Evolutionary conservation across 306 rosid genomes (phyloP).

Genomic region (Pachyrhizus erosus): DNA sequence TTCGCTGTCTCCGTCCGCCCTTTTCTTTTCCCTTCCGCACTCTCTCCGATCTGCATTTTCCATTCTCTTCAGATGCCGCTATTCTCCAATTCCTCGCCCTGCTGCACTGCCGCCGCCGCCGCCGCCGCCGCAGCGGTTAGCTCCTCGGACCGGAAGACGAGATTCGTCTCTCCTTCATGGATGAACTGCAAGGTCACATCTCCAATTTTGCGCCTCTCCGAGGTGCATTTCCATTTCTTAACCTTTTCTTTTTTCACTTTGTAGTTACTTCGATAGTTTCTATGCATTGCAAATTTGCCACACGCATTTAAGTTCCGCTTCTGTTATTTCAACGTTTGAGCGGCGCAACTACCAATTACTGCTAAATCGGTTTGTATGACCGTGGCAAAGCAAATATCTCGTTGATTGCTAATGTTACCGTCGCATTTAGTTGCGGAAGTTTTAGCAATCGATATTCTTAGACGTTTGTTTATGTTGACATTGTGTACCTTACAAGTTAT

Average conservation of each 20-base stretch:
- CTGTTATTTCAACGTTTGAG: background rate
- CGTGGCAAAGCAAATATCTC: no score
- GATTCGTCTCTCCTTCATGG: slow-evolving; percentile 14
- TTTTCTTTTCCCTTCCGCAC: background rate
- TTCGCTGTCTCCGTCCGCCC: slow-evolving; percentile 52
- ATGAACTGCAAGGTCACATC: slow-evolving; percentile 34
- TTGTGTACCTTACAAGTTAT: no score
- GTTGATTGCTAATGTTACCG: no score
- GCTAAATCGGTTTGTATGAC: no score
- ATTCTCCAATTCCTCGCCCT: slow-evolving; percentile 56
- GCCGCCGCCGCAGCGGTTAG: slow-evolving; percentile 6
- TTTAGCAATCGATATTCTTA: background rate
- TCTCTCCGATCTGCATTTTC: slow-evolving; percentile 32
- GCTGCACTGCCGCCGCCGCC: slow-evolving; percentile 44
- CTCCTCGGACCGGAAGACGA: slow-evolving; percentile 33
- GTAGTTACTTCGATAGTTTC: slow-evolving; percentile 29
- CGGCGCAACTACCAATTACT: no score
- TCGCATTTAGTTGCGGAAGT: slow-evolving; percentile 4
- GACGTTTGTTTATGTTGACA: background rate
- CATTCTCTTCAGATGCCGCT: slow-evolving; percentile 43
- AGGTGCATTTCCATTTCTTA: slow-evolving; percentile 45
- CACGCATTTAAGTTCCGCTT: slow-evolving; percentile 15
- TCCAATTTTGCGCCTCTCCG: slow-evolving; percentile 44
- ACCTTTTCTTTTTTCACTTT: background rate
- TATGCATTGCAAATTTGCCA: background rate